Base-by-base conservation (phyloP, 352 stramenopile genomes). In the Pythium brachiatum region DNA sequence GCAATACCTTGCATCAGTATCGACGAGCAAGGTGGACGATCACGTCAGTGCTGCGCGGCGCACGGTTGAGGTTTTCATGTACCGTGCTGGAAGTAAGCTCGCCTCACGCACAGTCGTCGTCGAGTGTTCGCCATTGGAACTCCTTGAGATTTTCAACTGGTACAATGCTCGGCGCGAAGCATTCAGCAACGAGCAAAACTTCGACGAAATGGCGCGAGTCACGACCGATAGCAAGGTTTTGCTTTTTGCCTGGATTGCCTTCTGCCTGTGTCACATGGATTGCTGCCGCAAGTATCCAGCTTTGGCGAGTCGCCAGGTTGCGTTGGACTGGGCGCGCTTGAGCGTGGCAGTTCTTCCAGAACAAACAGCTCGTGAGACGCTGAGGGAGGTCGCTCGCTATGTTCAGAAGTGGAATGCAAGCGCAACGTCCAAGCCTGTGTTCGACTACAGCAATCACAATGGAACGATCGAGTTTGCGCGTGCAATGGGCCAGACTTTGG, bases 291-390 rank as follows among this genome's bases (percentile, higher is more conserved):
- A 13, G 46, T 58, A 18, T 18, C 16, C 18, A 51, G 16, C 1
- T 26, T 26, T 11, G 8, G 23, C 25, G 34, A 32, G 27, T 2
- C 38, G 50, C 53, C 15, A 21, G 4, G 50, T 59, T 21, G 34
- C 53, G 5, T 18, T 59, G 53, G 25, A 59, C 16, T 59, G 53
- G 53, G 50, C 34, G 25, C 53, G 53, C 21, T 26, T 59, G 21
- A 34, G 34, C 21, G 53, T 59, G 7, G 53, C 38, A 25, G 53
- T 59, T 13, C 23, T 59, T 27, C 52, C 52, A 20, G 32, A 59
- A 25, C 36, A 36, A n/a, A 38, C 43, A 2, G 34, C 53, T 38
- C 53, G 53, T 0, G 36, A 21, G 18, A 38, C 53, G 5, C n/a
- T 59, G 36, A 21, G 25, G 15, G 34, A n/a, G 2, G 36, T 59